These are phyloP conservation scores for Eimeria necatrix DNA, from an alignment of 169 alveolate genomes.

Conservation along the genomic window DNA sequence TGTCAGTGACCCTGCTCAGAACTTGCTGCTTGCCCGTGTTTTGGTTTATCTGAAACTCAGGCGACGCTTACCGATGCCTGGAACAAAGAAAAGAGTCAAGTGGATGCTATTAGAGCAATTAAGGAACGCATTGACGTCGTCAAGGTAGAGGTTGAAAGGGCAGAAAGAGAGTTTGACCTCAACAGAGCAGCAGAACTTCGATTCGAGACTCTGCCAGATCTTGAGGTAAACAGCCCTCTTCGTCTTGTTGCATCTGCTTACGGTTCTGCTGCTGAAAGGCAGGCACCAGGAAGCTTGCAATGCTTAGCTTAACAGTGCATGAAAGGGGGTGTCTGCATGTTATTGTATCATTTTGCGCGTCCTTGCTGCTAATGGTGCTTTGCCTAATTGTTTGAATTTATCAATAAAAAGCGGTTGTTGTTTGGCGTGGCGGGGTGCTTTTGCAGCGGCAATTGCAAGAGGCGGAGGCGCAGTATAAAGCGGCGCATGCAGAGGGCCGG, in stretches of 20 bases:
- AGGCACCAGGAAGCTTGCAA: slow-evolving; percentile 64
- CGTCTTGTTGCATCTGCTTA: background rate
- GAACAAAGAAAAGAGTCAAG: slow-evolving; percentile 88
- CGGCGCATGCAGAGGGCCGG: slow-evolving; percentile 54
- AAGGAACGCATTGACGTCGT: slow-evolving; percentile 93
- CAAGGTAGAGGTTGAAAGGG: slow-evolving; percentile 92
- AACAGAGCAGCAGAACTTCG: slow-evolving; percentile 92
- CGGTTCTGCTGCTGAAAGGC: slow-evolving; percentile 83
- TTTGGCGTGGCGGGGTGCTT: background rate
- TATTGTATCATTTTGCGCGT: background rate
- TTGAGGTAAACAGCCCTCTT: slow-evolving; percentile 84
- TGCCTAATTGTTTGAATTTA: no score
- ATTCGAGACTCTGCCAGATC: slow-evolving; percentile 91
- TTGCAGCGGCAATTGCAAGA: slow-evolving; percentile 74
- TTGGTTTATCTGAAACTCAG: slow-evolving; percentile 65
- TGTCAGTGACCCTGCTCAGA: background rate
- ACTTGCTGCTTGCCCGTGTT: background rate
- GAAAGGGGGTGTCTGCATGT: slow-evolving; percentile 23
- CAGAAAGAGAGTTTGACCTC: slow-evolving; percentile 91
- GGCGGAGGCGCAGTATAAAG: slow-evolving; percentile 72
- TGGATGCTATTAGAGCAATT: slow-evolving; percentile 89
- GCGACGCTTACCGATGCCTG: slow-evolving; percentile 66
- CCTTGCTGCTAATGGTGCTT: background rate
- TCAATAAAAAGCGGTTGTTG: no score
- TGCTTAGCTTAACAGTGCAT: slow-evolving; percentile 34